A percentile compares a stretch with the other conserved stretches of the same genome.
Conservation (phyloP, 768 basidiomycete species). For the Coprinopsis strossmayeri region DNA sequence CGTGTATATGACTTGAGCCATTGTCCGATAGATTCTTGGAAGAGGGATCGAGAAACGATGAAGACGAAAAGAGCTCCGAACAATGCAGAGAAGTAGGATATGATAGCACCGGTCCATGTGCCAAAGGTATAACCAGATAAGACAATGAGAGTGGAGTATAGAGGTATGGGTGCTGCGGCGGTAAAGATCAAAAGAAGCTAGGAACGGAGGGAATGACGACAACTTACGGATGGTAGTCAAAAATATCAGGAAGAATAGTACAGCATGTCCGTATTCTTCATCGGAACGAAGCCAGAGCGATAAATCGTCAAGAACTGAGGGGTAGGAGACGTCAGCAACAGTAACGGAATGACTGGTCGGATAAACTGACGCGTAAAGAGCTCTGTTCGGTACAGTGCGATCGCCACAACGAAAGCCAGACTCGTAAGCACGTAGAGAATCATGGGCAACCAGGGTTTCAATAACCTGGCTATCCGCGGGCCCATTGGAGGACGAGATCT, state of each 20-base stretch:
- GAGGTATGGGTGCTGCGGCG: constrained; percentile 70
- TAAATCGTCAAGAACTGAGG: constrained; percentile 71
- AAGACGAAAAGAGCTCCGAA: constrained; percentile 83
- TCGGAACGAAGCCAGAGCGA: constrained; percentile 73
- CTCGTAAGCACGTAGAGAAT: constrained; percentile 73
- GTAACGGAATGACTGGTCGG: constrained; percentile 1
- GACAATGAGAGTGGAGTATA: constrained; percentile 91
- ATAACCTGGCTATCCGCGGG: constrained; percentile 48
- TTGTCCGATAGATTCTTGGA: constrained; percentile 63
- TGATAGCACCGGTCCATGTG: constrained; percentile 73
- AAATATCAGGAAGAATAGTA: constrained; percentile 80
- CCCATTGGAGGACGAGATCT: constrained; percentile 28
- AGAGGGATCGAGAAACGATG: constrained; percentile 64
- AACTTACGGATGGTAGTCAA: constrained; percentile 81
- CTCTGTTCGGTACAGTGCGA: constrained; percentile 77
- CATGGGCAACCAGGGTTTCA: constrained; percentile 74
- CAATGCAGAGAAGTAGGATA: constrained; percentile 85
- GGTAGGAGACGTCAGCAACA: not conserved
- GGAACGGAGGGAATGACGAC: constrained; percentile 9
- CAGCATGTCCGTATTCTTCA: constrained; percentile 65
- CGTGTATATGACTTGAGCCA: constrained; percentile 68
- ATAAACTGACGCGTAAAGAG: constrained; percentile 67
- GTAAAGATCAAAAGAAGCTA: not conserved
- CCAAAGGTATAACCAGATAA: constrained; percentile 91
- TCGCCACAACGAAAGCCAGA: constrained; percentile 71